Evolutionary conservation across 768 basidiomycete species (phyloP).

Genomic region (Pholiota molesta): DNA sequence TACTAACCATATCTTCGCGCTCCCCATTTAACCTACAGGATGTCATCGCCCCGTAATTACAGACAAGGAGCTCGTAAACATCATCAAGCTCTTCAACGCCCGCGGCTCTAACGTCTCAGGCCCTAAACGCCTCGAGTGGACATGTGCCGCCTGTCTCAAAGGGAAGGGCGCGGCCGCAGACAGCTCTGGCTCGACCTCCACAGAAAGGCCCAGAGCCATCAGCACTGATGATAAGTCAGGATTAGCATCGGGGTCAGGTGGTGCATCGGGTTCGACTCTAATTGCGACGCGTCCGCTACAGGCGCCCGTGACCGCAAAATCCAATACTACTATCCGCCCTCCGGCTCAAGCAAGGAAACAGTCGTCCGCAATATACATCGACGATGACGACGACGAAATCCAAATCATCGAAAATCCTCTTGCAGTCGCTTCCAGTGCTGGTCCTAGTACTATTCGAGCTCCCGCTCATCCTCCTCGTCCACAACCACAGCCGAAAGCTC

Average conservation of each 20-base stretch:
- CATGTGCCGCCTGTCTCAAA: slow-evolving; percentile 19
- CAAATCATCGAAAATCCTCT: neutral
- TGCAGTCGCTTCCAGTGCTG: neutral
- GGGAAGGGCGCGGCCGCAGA: slow-evolving; percentile 1
- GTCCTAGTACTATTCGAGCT: neutral
- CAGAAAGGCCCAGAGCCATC: too few relatives aligned
- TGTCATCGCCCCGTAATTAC: slow-evolving; percentile 38
- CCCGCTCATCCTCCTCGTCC: neutral
- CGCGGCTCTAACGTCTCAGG: slow-evolving; percentile 3
- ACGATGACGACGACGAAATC: slow-evolving; percentile 11
- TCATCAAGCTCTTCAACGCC: slow-evolving; percentile 26
- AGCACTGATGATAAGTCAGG: neutral
- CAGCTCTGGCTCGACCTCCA: neutral
- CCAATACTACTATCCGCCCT: neutral
- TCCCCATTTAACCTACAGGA: slow-evolving; percentile 23
- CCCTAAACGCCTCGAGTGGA: slow-evolving; percentile 16
- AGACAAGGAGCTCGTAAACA: slow-evolving; percentile 33
- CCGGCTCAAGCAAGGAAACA: neutral
- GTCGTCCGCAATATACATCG: slow-evolving; percentile 7
- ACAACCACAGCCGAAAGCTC: neutral
- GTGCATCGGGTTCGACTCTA: neutral
- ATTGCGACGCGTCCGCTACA: neutral
- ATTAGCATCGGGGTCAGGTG: neutral
- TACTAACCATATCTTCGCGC: neutral
- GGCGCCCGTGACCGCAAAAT: neutral